Base-by-base conservation (phyloP, 768 basidiomycete genomes). In the Hypsizygus marmoreus region DNA sequence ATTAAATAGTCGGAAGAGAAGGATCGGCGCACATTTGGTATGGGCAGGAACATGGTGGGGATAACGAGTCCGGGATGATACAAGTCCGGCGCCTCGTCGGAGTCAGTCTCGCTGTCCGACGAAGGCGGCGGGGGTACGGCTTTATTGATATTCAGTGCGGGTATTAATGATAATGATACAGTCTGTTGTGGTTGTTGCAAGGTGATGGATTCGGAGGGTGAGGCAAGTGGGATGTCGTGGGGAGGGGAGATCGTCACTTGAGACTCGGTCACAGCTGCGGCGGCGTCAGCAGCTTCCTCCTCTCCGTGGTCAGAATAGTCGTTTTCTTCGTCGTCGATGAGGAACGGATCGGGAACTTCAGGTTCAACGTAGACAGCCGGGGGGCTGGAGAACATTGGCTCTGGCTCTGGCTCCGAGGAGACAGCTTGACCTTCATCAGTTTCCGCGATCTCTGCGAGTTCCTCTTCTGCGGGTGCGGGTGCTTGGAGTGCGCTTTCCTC, bases 31-130 rank as follows among this genome's bases (percentile, higher is more conserved):
- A 92, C 90, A 72, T 90, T 90, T 40, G 91, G 90, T 32, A 91
- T 86, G n/a, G 90, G 90, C 36, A 91, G 69, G 62, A 92, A 92
- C 84, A 91, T 86, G 25, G 82, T 85, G 25, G 89, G 83, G 22
- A 80, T 64, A 26, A 84, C 73, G 28, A 91, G 78, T 28, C 80
- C 81, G 2, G 88, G 87, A 20, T 88, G 70, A 61, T 81, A 84
- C 16, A 88, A 58, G 36, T 81, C 78, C 2, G 79, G 84, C 0
- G 71, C 62, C 17, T 80, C 73, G 28, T 75, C 70, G 51, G 77
- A 79, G 14, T 81, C 80, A 16, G 69, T 65, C 9, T 73, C 73
- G 41, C 64, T 75, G 28, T 73, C 69, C 5, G 68, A 57, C 6
- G 54, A 55, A 2, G 79, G 75, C 2, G 76, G 71, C 3, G 79